Evolutionary conservation across 768 basidiomycete species (phyloP), one percentile per base, ranked within the genome.

Genomic region (Lactarius psammicola): DNA sequence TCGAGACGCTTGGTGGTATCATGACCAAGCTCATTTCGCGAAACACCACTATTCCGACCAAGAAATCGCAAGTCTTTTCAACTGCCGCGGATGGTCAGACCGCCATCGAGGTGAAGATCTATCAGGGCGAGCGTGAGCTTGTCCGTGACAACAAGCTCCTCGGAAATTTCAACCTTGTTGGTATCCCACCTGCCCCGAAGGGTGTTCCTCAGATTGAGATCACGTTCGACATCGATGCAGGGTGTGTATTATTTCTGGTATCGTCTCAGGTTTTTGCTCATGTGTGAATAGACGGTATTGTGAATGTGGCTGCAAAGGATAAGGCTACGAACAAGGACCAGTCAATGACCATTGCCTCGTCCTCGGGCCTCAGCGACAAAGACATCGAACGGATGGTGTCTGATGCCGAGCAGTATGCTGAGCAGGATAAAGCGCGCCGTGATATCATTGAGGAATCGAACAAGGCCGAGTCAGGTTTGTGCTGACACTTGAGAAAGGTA

Each of bases 101-200:
- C n/a, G 95, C 96, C 42, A 98, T 99, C 70, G 95, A 98, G 77
- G 96, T 99, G 78, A 98, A 98, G 87, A 95, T 99, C 72, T 99
- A 87, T 84, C 97, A 99, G 80, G 97, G 97, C 74, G 97, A 99
- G 82, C 95, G 97, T 81, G 97, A 98, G 76, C 87, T 98, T 71
- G 95, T 98, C 64, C 84, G 92, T 62, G 97, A 98, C 81, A 98
- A 98, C 88, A 99, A 98, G 80, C 80, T 98, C 8, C 89, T 99
- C 64, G 97, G 97, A 68, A 96, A 98, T 83, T 99, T 99, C 89
- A 97, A 98, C 80, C 91, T 99, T 67, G 94, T 95, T 66, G 97
- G 96, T 59, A 95, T 99, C 64, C 96, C 97, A 6, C 89, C 89
- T 38, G 86, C 87, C 15, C 87, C 85, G 46, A 88, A 87, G 79